These are phyloP conservation scores for Botrytis aclada DNA, from an alignment of 2,329 filamentous ascomycete species.

Conservation along the genomic window DNA sequence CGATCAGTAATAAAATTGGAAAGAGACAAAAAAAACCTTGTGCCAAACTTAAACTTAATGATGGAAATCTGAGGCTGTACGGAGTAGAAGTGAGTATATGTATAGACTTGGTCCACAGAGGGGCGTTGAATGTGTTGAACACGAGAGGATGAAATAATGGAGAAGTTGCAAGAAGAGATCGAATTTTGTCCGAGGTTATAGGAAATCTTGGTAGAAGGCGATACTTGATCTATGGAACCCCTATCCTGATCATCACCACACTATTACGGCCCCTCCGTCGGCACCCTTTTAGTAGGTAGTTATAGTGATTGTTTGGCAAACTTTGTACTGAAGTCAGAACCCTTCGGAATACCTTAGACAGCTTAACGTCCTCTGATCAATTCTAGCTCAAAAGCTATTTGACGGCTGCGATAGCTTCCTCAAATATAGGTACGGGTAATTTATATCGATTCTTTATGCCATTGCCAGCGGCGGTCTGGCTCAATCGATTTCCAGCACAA, in stretches of 20 bases:
- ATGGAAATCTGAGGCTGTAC: neutral
- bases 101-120: slow-evolving; percentile 5
- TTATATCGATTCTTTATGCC: neutral
- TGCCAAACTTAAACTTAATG: neutral
- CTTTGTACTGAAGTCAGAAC: neutral
- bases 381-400: neutral
- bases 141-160: slow-evolving; percentile 9
- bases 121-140: slow-evolving; percentile 3
- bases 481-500: neutral
- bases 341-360: neutral
- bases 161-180: slow-evolving; percentile 1
- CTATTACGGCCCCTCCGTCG: neutral
- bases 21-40: neutral
- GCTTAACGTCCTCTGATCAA: neutral
- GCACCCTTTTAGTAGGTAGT: neutral
- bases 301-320: neutral
- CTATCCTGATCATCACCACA: neutral
- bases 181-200: neutral
- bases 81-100: neutral
- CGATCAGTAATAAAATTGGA: neutral
- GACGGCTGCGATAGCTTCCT: neutral
- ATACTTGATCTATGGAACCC: slow-evolving; percentile 4
- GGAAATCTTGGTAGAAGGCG: slow-evolving; percentile 7
- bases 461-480: neutral
- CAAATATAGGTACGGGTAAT: neutral